Evolutionary conservation across 768 basidiomycete genomes (phyloP).

Genomic region (Leccinum rimulosum): DNA sequence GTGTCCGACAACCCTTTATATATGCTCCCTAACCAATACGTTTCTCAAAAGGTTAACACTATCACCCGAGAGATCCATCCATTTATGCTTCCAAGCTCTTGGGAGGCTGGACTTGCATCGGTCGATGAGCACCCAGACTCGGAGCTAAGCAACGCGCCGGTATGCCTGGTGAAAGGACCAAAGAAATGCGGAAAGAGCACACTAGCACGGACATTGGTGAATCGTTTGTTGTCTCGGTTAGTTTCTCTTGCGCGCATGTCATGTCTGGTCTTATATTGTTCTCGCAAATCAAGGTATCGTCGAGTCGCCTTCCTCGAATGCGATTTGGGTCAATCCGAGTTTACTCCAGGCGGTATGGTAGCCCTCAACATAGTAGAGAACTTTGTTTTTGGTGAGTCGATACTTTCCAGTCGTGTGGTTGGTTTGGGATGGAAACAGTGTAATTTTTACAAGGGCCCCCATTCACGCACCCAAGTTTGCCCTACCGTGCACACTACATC

Average conservation of each 20-base stretch:
- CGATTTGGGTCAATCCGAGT: slow-evolving; percentile 93
- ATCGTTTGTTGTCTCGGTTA: slow-evolving; percentile 61
- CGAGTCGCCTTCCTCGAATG: slow-evolving; percentile 91
- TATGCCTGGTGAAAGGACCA: slow-evolving; percentile 77
- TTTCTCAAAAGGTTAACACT: slow-evolving; percentile 21
- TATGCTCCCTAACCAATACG: slow-evolving; percentile 14
- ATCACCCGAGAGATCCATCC: slow-evolving; percentile 32
- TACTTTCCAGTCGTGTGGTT: background rate
- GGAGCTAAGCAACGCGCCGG: slow-evolving; percentile 26
- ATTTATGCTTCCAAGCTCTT: slow-evolving; percentile 37
- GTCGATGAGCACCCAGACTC: background rate
- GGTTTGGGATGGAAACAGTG: background rate
- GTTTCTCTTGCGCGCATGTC: background rate
- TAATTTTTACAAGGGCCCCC: slow-evolving; percentile 61
- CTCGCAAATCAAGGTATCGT: slow-evolving; percentile 48
- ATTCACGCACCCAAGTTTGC: slow-evolving; percentile 77
- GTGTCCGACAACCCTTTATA: slow-evolving; percentile 12
- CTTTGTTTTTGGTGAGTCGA: slow-evolving; percentile 63
- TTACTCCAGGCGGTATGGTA: slow-evolving; percentile 83
- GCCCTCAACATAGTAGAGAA: slow-evolving; percentile 68
- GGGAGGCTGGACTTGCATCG: slow-evolving; percentile 30
- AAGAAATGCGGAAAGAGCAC: slow-evolving; percentile 92
- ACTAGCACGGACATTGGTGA: slow-evolving; percentile 71
- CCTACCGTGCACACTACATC: slow-evolving; percentile 75
- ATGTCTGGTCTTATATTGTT: background rate